Evolutionary conservation across 345 rosid genomes (phyloP).

Genomic region (Brassica napus): DNA sequence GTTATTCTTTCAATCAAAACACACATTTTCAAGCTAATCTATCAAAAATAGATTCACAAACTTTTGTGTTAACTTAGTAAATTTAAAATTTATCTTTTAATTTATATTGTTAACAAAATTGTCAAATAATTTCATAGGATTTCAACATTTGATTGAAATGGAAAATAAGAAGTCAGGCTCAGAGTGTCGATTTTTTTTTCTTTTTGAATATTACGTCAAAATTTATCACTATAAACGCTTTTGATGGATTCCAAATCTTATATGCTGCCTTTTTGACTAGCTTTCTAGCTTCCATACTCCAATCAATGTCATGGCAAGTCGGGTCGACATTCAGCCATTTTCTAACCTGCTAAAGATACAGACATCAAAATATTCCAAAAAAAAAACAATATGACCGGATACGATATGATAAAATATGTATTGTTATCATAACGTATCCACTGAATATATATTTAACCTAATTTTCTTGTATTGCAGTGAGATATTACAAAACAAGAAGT

Average conservation of each 20-base stretch:
- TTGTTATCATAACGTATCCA: neutral
- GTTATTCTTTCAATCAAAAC: neutral
- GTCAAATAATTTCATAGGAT: neutral
- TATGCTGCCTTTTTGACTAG: conserved; percentile 41
- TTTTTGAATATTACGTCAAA: neutral
- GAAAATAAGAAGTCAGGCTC: neutral
- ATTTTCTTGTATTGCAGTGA: conserved; percentile 5
- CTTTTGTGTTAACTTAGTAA: neutral
- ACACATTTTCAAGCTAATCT: neutral
- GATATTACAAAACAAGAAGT: conserved; percentile 31
- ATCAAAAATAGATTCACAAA: neutral
- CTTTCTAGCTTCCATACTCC: conserved; percentile 37
- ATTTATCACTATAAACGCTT: neutral
- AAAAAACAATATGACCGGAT: conserved; percentile 32
- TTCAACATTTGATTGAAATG: neutral
- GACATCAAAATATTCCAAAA: conserved; percentile 16
- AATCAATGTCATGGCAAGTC: conserved; percentile 37
- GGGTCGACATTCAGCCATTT: conserved; percentile 31
- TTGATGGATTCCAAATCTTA: conserved; percentile 25
- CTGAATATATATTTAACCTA: conserved; percentile 10
- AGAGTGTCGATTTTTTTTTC: neutral
- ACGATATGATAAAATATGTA: conserved; percentile 14
- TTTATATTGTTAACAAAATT: neutral
- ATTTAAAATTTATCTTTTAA: neutral
- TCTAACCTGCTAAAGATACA: conserved; percentile 21